phyloP scores from a whole-genome alignment of 192 early-diverging fungal species.

The Glomus cerebriforme region DNA sequence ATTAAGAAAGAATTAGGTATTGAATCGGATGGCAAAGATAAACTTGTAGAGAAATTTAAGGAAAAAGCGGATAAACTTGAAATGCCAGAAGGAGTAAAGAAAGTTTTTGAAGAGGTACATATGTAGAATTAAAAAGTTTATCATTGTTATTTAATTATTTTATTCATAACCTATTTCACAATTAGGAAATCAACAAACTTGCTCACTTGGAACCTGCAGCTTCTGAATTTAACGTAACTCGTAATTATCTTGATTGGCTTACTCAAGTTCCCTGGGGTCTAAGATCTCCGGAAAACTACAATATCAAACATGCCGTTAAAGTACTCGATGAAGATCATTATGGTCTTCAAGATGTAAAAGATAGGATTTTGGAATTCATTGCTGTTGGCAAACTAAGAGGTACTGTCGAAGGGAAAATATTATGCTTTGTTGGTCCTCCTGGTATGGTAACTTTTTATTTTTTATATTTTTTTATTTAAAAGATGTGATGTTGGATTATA shows the following conservation, averaged over 20 bases:
- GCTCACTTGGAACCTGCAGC: slow-evolving; percentile 92
- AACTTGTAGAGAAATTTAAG: slow-evolving; percentile 92
- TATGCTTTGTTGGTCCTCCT: slow-evolving; percentile 98
- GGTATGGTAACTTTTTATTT: slow-evolving; percentile 47
- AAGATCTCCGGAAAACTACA: slow-evolving; percentile 88
- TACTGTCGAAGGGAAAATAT: slow-evolving; percentile 97
- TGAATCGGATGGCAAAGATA: slow-evolving; percentile 98
- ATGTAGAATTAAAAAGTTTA: not conserved
- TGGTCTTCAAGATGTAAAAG: slow-evolving; percentile 99
- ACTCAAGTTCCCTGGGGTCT: slow-evolving; percentile 98
- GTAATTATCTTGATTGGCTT: slow-evolving; percentile 99
- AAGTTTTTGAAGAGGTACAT: slow-evolving; percentile 90
- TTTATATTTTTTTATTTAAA: too few relatives aligned
- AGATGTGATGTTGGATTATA: not conserved
- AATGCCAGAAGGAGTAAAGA: slow-evolving; percentile 90
- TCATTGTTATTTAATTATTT: not conserved
- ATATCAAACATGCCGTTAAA: slow-evolving; percentile 78
- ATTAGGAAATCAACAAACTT: slow-evolving; percentile 86
- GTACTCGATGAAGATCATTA: slow-evolving; percentile 99
- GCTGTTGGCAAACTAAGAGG: slow-evolving; percentile 95
- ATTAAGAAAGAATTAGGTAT: slow-evolving; percentile 99
- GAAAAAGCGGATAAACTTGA: slow-evolving; percentile 78
- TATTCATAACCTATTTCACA: not conserved
- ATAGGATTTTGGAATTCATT: slow-evolving; percentile 98
- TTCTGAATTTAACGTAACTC: slow-evolving; percentile 97